phyloP scores from a whole-genome alignment of 2,329 filamentous ascomycete genomes.

The Colletotrichum higginsianum region DNA sequence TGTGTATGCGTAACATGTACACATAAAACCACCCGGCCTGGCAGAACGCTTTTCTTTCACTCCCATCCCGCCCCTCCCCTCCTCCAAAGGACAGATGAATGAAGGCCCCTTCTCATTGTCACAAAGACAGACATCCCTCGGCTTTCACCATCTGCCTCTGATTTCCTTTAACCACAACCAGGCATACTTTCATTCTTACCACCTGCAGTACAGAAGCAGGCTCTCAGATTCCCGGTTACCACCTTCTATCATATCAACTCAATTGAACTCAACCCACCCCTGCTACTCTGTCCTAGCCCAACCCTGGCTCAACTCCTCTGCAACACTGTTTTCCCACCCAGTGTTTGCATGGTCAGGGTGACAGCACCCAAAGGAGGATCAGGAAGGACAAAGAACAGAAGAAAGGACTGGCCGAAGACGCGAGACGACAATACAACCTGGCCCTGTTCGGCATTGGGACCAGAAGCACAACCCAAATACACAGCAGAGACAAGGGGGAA shows the following conservation, averaged over 20 bases:
- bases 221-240: conserved; percentile 18
- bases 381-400: not conserved
- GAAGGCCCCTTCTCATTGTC: conserved; percentile 13
- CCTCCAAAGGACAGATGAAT: conserved; percentile 28
- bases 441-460: conserved; percentile 2
- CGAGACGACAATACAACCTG: conserved; percentile 4
- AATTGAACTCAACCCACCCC: conserved; percentile 2
- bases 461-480: conserved; percentile 3
- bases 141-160: conserved; percentile 27
- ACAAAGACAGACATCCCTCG: conserved; percentile 34
- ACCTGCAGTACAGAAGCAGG: not conserved
- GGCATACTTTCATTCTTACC: conserved; percentile 18
- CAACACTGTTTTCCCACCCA: conserved; percentile 2
- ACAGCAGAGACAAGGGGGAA: not conserved
- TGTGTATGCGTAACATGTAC: conserved; percentile 41
- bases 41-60: conserved; percentile 42
- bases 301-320: conserved; percentile 6
- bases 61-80: conserved; percentile 29
- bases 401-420: conserved; percentile 10
- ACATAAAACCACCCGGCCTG: conserved; percentile 40
- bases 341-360: not conserved
- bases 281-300: not conserved
- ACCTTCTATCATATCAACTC: conserved; percentile 5
- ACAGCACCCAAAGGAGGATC: not conserved
- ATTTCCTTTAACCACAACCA: conserved; percentile 18